These are phyloP conservation scores for Hemerocallis citrina DNA, from an alignment of 106 monocot genomes.

Conservation along the genomic window DNA sequence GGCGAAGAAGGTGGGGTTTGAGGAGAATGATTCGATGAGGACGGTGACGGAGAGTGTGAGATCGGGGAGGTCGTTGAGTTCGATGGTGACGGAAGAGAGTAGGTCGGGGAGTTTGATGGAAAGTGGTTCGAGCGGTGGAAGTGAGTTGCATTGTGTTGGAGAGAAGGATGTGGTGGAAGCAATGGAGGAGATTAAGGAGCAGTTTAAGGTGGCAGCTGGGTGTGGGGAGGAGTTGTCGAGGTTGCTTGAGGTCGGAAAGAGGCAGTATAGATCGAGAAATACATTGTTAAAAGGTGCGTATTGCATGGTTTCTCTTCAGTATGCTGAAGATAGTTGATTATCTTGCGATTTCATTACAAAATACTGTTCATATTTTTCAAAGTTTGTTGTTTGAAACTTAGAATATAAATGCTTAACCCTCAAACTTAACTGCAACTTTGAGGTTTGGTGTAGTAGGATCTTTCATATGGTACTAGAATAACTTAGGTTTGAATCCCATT, in stretches of 20 bases:
- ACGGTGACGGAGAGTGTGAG: background rate
- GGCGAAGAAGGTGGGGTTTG: conserved; percentile 49
- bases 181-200: conserved; percentile 62
- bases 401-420: too few species aligned
- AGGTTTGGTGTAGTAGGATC: too few species aligned
- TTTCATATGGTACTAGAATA: too few species aligned
- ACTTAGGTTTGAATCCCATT: too few species aligned
- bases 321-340: too few species aligned
- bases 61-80: background rate
- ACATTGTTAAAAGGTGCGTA: conserved; percentile 49
- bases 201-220: conserved; percentile 43
- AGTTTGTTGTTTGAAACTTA: too few species aligned
- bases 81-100: conserved; percentile 3
- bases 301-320: background rate
- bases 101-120: conserved; percentile 10
- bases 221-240: conserved; percentile 52
- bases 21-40: conserved; percentile 16
- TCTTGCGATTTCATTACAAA: too few species aligned
- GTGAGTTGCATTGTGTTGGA: conserved; percentile 12
- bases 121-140: conserved; percentile 6
- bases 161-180: conserved; percentile 54
- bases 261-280: conserved; percentile 31
- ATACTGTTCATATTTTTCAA: too few species aligned
- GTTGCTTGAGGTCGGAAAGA: conserved; percentile 65
- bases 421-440: too few species aligned